Percentiles rank a stretch among this genome's conserved stretches.
Evolutionary conservation across 495 filamentous ascomycete genomes (phyloP).

Genomic region (Terfezia boudieri): DNA sequence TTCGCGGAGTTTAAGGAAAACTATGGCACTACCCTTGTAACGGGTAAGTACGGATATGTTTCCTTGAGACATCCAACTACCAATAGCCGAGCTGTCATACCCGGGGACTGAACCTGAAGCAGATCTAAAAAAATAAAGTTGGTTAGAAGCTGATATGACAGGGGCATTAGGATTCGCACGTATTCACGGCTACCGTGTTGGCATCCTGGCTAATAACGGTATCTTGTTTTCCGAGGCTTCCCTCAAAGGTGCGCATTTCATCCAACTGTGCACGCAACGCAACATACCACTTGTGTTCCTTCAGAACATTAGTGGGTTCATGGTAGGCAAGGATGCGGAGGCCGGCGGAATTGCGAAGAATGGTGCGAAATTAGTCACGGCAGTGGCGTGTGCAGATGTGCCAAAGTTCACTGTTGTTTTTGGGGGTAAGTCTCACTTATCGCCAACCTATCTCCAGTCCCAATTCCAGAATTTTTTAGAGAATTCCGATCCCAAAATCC

Average conservation of each 20-base stretch:
- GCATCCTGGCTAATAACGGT: constrained; percentile 91
- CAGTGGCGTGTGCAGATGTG: constrained; percentile 83
- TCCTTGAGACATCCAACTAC: too few relatives aligned
- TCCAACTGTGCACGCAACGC: constrained; percentile 86
- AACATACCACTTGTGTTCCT: constrained; percentile 77
- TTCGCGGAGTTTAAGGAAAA: constrained; percentile 90
- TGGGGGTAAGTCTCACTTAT: constrained; percentile 52
- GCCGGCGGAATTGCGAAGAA: constrained; percentile 94
- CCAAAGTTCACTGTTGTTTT: constrained; percentile 95
- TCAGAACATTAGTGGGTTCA: constrained; percentile 94
- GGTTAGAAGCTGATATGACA: neutral
- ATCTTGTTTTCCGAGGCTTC: constrained; percentile 85
- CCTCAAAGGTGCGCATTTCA: constrained; percentile 92
- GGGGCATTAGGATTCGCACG: constrained; percentile 44
- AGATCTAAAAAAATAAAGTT: too few relatives aligned
- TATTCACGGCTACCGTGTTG: constrained; percentile 79
- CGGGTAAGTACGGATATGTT: constrained; percentile 20
- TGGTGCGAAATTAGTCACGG: constrained; percentile 89
- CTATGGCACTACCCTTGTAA: constrained; percentile 79
- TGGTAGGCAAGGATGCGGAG: constrained; percentile 88
- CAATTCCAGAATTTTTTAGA: too few relatives aligned
- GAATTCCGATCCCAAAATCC: too few relatives aligned
- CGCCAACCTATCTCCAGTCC: neutral
- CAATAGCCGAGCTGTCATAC: too few relatives aligned
- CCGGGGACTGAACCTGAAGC: too few relatives aligned